Percentiles rank a stretch among this genome's conserved stretches.
These are phyloP conservation scores for Mycosphaerella arachidis DNA, from an alignment of 2,329 filamentous ascomycete species.

Conservation along the genomic window DNA sequence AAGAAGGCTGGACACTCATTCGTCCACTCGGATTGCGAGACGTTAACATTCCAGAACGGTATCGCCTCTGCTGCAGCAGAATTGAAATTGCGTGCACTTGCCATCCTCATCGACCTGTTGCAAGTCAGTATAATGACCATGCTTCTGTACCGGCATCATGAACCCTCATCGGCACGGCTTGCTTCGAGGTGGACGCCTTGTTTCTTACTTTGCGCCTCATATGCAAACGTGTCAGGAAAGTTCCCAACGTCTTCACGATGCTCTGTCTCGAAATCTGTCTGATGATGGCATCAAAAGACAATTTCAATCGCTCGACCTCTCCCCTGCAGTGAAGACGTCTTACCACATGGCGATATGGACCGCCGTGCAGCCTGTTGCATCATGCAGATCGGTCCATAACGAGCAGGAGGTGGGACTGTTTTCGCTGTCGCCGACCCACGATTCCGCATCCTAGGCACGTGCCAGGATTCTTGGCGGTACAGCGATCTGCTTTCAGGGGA, in stretches of 20 bases:
- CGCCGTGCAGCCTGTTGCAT: background rate
- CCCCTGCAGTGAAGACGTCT: too few relatives aligned
- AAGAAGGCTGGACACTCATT: slow-evolving; percentile 69
- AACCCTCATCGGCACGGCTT: background rate
- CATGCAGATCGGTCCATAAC: background rate
- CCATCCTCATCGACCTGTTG: background rate
- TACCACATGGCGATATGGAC: background rate
- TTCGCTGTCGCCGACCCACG: background rate
- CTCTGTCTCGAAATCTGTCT: background rate
- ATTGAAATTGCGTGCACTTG: background rate
- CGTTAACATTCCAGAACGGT: slow-evolving; percentile 78
- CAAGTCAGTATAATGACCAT: background rate
- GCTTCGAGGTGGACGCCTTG: background rate
- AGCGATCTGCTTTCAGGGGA: background rate
- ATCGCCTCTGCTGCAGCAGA: background rate
- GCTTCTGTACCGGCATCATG: background rate
- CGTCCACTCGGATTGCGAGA: slow-evolving; percentile 59
- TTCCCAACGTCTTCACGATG: background rate
- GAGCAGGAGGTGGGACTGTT: background rate
- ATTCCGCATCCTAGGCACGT: background rate
- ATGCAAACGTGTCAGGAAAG: background rate
- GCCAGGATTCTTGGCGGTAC: background rate
- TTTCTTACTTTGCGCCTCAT: background rate
- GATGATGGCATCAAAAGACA: too few relatives aligned
- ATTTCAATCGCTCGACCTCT: too few relatives aligned